Evolutionary conservation across 495 filamentous ascomycete species (phyloP), one percentile per base, ranked within the genome.

Genomic region (Hyphodiscus hymeniophilus): DNA sequence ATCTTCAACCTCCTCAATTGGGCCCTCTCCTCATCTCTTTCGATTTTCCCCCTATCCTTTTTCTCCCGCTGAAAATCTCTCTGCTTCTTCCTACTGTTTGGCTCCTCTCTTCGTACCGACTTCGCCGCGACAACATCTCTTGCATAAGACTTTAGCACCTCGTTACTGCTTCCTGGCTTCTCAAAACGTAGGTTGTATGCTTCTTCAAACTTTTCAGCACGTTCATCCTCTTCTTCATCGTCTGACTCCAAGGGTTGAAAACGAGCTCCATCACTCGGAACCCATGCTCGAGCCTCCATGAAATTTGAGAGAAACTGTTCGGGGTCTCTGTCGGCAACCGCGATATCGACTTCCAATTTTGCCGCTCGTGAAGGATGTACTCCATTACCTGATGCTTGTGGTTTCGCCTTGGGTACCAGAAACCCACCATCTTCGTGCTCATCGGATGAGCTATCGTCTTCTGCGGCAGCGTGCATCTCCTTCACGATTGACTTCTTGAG

Each of bases 111-210:
- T 38, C 92, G 78, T 30, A 94, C 90, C 2, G 89, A 89, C 36
- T 84, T 81, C 36, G 79, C 79, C 34, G 81, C 81, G 33, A 83
- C 82, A 22, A 84, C 72, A 60, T 94, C 88, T 77, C 92, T 81
- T 45, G 89, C 81, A 64, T 95, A 91, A 8, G 91, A 87, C 51
- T 82, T 79, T 2, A 96, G 62, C 42, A 83, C 79, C 58, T 94
- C 87, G 54, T 95, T 94, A 50, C 84, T 76, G 52, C 81, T 84
- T 55, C 72, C 74, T 0, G 92, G 89, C 56, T 98, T 85, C 59
- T 98, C 92, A 57, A 98, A 98, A 20, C 92, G 85, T 64, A 95
- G 70, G 64, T 98, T 98, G 69, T 94, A 98, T n/a, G 89, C 90
- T 45, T 83, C 75, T 62, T 98, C 92, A 54, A 89, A 89, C 22